Conservation (phyloP, 2,329 filamentous ascomycete species). For the Stachybotrys chartarum region DNA sequence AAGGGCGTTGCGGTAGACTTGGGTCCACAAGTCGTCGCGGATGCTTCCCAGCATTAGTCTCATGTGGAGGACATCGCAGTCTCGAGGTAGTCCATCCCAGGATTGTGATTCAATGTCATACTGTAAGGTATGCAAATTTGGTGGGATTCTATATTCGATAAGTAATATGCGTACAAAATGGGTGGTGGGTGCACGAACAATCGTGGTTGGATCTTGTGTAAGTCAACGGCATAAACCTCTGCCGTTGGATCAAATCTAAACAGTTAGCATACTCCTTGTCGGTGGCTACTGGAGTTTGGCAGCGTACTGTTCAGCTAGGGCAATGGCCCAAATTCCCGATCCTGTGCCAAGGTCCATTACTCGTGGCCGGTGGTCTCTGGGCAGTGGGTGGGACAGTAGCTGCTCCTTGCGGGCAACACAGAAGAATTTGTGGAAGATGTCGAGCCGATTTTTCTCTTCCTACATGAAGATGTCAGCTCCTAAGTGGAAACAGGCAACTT, state of each 20-base stretch:
- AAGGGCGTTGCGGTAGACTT: constrained; percentile 64
- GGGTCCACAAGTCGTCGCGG: constrained; percentile 56
- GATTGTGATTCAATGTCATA: constrained; percentile 67
- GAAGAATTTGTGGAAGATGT: constrained; percentile 76
- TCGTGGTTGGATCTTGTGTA: constrained; percentile 31
- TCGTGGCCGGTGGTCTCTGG: constrained; percentile 15
- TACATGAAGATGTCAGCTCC: constrained; percentile 23
- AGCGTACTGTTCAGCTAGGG: constrained; percentile 65
- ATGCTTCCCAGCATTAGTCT: constrained; percentile 75
- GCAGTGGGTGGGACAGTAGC: constrained; percentile 12
- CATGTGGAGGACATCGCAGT: constrained; percentile 79
- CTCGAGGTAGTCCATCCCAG: constrained; percentile 45
- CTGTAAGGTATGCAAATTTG: constrained; percentile 46
- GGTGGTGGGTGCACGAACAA: constrained; percentile 17
- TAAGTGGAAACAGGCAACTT: neutral
- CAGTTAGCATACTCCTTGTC: neutral
- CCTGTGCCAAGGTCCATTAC: constrained; percentile 72
- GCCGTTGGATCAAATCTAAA: constrained; percentile 14
- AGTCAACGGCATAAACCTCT: constrained; percentile 29
- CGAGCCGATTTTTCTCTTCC: constrained; percentile 69
- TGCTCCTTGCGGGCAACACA: constrained; percentile 50
- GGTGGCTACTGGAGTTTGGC: neutral
- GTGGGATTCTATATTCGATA: constrained; percentile 53
- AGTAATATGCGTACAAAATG: constrained; percentile 3
- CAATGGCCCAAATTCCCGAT: constrained; percentile 86